These are phyloP conservation scores for Scytalidium lignicola DNA, from an alignment of 2,329 filamentous ascomycete genomes.

Conservation along the genomic window DNA sequence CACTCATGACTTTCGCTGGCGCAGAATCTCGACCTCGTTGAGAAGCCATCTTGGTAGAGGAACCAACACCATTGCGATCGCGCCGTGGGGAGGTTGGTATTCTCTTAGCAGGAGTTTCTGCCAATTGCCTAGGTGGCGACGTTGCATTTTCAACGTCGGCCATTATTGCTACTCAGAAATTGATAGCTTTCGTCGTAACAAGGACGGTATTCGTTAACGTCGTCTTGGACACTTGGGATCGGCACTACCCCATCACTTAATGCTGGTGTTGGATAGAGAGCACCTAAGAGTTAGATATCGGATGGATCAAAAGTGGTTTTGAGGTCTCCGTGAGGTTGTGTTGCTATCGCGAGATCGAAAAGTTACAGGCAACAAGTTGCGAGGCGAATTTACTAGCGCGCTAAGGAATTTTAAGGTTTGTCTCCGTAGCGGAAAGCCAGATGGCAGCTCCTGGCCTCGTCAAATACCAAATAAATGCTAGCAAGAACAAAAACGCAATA, in stretches of 20 bases:
- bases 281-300: too few species aligned
- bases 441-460: neutral
- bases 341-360: neutral
- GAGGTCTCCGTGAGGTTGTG: too few species aligned
- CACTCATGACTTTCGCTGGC: constrained; percentile 40
- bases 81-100: constrained; percentile 15
- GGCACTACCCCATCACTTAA: neutral
- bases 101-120: constrained; percentile 9
- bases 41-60: constrained; percentile 8
- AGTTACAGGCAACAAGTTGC: neutral
- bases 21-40: constrained; percentile 13
- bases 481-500: neutral
- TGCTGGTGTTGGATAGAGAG: too few species aligned
- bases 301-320: too few species aligned
- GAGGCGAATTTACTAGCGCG: constrained; percentile 1
- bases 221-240: neutral
- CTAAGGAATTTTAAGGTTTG: constrained; percentile 12
- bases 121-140: constrained; percentile 7
- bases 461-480: neutral
- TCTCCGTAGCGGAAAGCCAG: constrained; percentile 1
- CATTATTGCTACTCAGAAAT: constrained; percentile 5
- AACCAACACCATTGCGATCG: constrained; percentile 17
- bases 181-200: neutral
- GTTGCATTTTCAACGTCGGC: constrained; percentile 13
- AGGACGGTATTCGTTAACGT: neutral